Evolutionary conservation across 805 yeast genomes (phyloP), one percentile per base, ranked within the genome.

Genomic region (Debaryomyces tyrocola): DNA sequence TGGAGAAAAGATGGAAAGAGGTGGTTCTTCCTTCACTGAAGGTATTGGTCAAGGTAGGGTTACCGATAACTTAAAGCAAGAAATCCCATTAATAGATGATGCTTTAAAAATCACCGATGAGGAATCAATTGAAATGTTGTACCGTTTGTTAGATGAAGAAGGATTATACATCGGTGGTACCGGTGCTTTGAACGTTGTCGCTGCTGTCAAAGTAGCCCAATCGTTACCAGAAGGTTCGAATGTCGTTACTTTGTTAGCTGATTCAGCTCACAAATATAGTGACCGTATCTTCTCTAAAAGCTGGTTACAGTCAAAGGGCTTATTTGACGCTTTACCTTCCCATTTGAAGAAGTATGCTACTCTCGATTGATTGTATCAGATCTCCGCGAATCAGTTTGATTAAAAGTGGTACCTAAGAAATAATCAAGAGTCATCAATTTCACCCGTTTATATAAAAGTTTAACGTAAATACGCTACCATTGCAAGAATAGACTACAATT

Each of bases 11-110:
- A 67, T 85, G 46, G 89, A 82, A 37, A 79, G 90, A 58, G 75
- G 79, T 1, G 97, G 97, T 27, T 81, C 89, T 3, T 86, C 96
- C 0, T 90, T 91, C 66, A 91, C 97, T 24, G 97, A 91, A 70
- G 97, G 97, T 28, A 90, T 91, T 69, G 97, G 97, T 24, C 97
- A 91, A 69, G 96, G 96, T 40, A 79, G 97, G 57, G 85, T 91
- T 57, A 91, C 97, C 5, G 85, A 80, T 52, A 91, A 91, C 65
- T 75, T 91, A 65, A 74, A 74, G 14, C 86, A 82, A 37, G 96
- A 89, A 51, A 70, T 90, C 24, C 84, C 76, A 7, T 64, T 84
- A 28, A 75, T 89, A 33, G 97, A 91, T 61, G 96, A 85, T 55
- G 95, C 97, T 1, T 66, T 87, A 41, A 77, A 79, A 53, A 81